These are phyloP conservation scores for Pseudogymnoascus sp. DNA, from an alignment of 2,329 filamentous ascomycete species.

Conservation along the genomic window DNA sequence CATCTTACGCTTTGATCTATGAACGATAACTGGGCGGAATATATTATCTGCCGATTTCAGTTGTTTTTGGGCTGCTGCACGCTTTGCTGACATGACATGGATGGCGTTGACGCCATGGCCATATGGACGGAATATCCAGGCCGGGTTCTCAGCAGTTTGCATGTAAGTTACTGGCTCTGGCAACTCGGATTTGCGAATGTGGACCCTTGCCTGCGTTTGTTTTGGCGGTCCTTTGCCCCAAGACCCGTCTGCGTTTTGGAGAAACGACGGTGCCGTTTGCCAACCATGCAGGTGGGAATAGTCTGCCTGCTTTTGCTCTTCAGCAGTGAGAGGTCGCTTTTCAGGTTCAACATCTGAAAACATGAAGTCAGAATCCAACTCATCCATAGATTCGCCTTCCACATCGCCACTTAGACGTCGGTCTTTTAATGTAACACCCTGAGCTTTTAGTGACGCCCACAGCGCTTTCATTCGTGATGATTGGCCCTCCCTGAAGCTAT, in stretches of 20 bases:
- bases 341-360: neutral
- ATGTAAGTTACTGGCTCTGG: constrained; percentile 27
- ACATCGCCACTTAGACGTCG: neutral
- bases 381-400: neutral
- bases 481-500: constrained; percentile 5
- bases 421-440: constrained; percentile 6
- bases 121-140: constrained; percentile 25
- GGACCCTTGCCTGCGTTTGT: neutral
- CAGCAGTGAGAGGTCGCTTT: neutral
- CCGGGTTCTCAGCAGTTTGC: constrained; percentile 22
- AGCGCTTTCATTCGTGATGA: constrained; percentile 2
- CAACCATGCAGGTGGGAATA: constrained; percentile 14
- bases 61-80: constrained; percentile 11
- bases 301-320: neutral
- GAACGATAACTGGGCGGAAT: constrained; percentile 5
- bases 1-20: neutral
- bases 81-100: constrained; percentile 21
- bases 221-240: constrained; percentile 11
- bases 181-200: constrained; percentile 13
- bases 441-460: neutral
- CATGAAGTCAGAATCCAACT: neutral
- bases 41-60: neutral
- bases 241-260: constrained; percentile 4
- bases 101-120: constrained; percentile 28
- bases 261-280: constrained; percentile 13